A percentile compares a stretch with the other conserved stretches of the same genome.
phyloP scores from a whole-genome alignment of 345 rosid species.

The Ceriops tagal region DNA sequence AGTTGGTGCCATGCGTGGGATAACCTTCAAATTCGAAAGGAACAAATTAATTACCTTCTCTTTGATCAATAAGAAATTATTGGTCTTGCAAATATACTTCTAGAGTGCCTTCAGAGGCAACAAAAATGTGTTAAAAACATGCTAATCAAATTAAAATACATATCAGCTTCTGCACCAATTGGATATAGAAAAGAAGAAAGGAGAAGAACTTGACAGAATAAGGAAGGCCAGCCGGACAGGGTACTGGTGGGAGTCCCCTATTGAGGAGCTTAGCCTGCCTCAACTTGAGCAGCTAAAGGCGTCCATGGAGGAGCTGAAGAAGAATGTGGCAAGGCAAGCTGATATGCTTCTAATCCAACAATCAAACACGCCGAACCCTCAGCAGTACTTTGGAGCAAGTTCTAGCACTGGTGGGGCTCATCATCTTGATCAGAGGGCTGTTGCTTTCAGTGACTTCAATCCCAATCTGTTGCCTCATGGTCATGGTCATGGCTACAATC shows the following conservation, averaged over 20 bases:
- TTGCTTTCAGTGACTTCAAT: slow-evolving; percentile 4
- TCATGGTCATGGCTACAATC: neutral
- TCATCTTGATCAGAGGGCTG: slow-evolving; percentile 6
- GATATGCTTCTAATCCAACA: slow-evolving; percentile 3
- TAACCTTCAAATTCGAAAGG: no score
- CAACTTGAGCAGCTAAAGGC: slow-evolving; percentile 17
- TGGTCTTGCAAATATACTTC: no score
- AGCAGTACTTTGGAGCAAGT: slow-evolving; percentile 2
- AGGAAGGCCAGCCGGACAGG: neutral
- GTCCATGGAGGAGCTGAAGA: slow-evolving; percentile 4
- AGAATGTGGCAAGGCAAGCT: slow-evolving; percentile 14
- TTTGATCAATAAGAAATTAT: no score
- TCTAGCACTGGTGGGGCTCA: slow-evolving; percentile 4
- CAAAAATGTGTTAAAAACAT: neutral
- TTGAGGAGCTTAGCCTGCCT: slow-evolving; percentile 6
- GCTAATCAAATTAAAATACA: neutral
- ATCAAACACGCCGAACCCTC: neutral
- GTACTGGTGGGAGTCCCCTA: slow-evolving; percentile 25
- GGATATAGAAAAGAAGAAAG: slow-evolving; percentile 19
- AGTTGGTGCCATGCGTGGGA: no score
- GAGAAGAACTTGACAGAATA: slow-evolving; percentile 4
- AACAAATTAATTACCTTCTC: no score
- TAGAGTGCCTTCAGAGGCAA: neutral
- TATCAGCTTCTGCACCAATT: slow-evolving; percentile 4
- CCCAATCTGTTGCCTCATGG: slow-evolving; percentile 4